These are phyloP conservation scores for Babesia bigemina DNA, from an alignment of 169 alveolate genomes.

Conservation along the genomic window DNA sequence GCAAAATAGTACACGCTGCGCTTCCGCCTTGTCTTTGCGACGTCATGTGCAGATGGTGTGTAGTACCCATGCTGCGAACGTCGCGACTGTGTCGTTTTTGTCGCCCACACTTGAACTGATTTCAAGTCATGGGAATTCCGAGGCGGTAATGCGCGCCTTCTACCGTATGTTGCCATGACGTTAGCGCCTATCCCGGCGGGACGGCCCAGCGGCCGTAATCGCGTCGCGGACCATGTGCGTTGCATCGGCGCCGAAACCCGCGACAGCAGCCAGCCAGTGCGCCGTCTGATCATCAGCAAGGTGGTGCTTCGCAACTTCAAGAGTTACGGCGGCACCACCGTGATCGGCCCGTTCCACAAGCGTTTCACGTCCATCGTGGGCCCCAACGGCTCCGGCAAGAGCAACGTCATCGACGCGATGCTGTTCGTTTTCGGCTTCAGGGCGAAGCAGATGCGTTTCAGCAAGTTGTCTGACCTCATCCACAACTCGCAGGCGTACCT, in stretches of 20 bases:
- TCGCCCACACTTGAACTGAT: too few relatives aligned
- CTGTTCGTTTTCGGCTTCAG: slow-evolving; percentile 97
- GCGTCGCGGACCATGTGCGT: slow-evolving; percentile 48
- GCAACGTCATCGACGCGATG: slow-evolving; percentile 98
- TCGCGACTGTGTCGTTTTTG: too few relatives aligned
- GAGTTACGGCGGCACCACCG: slow-evolving; percentile 91
- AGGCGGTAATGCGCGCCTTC: too few relatives aligned
- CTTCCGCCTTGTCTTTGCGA: too few relatives aligned
- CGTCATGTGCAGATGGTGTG: too few relatives aligned
- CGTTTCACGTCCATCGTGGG: slow-evolving; percentile 92
- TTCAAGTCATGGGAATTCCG: too few relatives aligned
- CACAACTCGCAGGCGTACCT: slow-evolving; percentile 89
- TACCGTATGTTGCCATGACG: too few relatives aligned
- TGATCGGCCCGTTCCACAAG: slow-evolving; percentile 93
- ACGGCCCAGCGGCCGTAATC: slow-evolving; percentile 7
- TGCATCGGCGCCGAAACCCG: slow-evolving; percentile 65
- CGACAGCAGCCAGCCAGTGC: slow-evolving; percentile 44
- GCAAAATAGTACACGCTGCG: too few relatives aligned
- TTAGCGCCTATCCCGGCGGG: too few relatives aligned
- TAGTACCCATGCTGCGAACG: too few relatives aligned
- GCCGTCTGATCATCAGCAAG: slow-evolving; percentile 86
- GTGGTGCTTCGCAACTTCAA: slow-evolving; percentile 93
- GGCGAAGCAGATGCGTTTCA: slow-evolving; percentile 95
- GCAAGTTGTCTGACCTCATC: slow-evolving; percentile 91
- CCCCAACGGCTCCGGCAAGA: slow-evolving; percentile 99